These are phyloP conservation scores for Combretum micranthum DNA, from an alignment of 345 rosid species.

Conservation along the genomic window DNA sequence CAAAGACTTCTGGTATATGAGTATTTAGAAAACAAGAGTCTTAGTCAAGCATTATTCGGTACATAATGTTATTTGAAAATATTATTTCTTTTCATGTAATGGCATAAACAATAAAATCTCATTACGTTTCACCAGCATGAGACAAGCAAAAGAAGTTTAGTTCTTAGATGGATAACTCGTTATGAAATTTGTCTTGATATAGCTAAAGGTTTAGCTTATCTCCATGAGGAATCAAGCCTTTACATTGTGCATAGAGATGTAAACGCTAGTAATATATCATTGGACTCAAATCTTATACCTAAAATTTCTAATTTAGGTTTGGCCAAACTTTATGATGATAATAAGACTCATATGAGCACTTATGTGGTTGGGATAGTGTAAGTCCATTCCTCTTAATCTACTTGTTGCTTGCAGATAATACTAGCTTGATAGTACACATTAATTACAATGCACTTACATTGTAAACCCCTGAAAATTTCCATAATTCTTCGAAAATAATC, in stretches of 20 bases:
- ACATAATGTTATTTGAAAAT: neutral
- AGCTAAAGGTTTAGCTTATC: slow-evolving; percentile 57
- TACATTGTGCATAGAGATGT: slow-evolving; percentile 53
- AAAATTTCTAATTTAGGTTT: slow-evolving; percentile 58
- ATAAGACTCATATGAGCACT: slow-evolving; percentile 51
- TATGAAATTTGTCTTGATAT: too few relatives aligned
- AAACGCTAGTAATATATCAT: slow-evolving; percentile 41
- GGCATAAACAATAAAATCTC: too few relatives aligned
- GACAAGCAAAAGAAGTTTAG: slow-evolving; percentile 29
- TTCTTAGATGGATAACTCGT: slow-evolving; percentile 42
- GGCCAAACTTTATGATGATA: slow-evolving; percentile 53
- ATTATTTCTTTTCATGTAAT: neutral
- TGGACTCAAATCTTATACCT: slow-evolving; percentile 41
- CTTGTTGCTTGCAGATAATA: too few relatives aligned
- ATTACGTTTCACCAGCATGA: neutral
- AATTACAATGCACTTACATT: too few relatives aligned
- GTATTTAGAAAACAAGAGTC: too few relatives aligned
- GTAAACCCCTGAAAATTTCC: too few relatives aligned
- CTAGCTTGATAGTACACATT: too few relatives aligned
- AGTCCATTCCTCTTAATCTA: too few relatives aligned
- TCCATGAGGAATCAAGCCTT: slow-evolving; percentile 53
- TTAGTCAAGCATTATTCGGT: too few relatives aligned
- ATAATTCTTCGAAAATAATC: too few relatives aligned
- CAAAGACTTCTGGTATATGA: too few relatives aligned
- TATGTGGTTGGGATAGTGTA: slow-evolving; percentile 54